Conservation (phyloP, 345 rosid genomes). For the Pugionium cornutum region DNA sequence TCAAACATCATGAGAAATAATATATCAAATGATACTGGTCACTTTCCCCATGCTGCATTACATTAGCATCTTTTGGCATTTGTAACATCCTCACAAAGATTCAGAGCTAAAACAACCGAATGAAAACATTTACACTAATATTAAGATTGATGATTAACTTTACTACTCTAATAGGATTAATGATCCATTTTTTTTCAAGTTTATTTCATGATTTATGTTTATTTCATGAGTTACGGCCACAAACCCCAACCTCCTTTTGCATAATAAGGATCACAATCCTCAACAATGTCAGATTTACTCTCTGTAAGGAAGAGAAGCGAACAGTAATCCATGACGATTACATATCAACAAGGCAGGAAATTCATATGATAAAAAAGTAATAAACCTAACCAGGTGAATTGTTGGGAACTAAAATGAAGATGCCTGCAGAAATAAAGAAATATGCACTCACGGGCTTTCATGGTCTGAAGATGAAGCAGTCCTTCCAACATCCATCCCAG, state of each 20-base stretch:
- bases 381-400: slow-evolving; percentile 4
- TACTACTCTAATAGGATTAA: slow-evolving; percentile 1
- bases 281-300: slow-evolving; percentile 10
- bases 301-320: not conserved
- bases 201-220: slow-evolving; percentile 1
- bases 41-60: slow-evolving; percentile 15
- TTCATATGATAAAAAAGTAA: slow-evolving; percentile 8
- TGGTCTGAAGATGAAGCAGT: slow-evolving; percentile 92
- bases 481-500: slow-evolving; percentile 92
- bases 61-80: slow-evolving; percentile 7
- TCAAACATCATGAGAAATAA: slow-evolving; percentile 6
- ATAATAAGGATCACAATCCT: not conserved
- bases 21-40: slow-evolving; percentile 1
- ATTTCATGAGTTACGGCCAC: not conserved
- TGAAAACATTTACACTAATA: not conserved
- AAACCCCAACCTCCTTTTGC: slow-evolving; percentile 12
- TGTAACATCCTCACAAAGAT: slow-evolving; percentile 17
- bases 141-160: not conserved
- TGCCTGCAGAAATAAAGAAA: slow-evolving; percentile 12
- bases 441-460: slow-evolving; percentile 92
- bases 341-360: slow-evolving; percentile 12
- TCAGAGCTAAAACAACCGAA: slow-evolving; percentile 5
- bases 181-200: slow-evolving; percentile 2
- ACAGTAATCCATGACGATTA: slow-evolving; percentile 2
- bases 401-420: not conserved